Evolutionary conservation across 2,329 filamentous ascomycete species (phyloP), one percentile per base, ranked within the genome.

Genomic region (Microdochium paspali): DNA sequence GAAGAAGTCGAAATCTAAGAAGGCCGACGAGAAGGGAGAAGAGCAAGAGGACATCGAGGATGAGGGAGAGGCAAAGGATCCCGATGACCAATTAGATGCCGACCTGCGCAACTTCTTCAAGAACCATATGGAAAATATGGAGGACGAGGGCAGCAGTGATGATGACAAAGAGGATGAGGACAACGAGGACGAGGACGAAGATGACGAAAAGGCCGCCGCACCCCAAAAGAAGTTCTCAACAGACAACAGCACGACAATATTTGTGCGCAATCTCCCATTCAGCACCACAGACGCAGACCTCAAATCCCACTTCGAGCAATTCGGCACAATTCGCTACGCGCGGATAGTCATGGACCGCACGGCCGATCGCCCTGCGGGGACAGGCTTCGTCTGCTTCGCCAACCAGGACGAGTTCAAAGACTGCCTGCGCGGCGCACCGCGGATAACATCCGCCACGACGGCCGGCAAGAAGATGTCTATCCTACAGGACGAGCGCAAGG

Each of bases 221-320:
- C 50, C 62, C 59, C 65, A 42, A 56, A 61, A 67, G 35, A 59
- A 66, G 44, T 57, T 62, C 50, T 68, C 63, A 24, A 76, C 72
- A 15, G 80, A 86, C 62, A 87, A 88, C 57, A 80, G 80, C 2
- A 80, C 80, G 30, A 96, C 90, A 0, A 67, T 97, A 13, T 98
- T 98, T 68, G 78, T 98, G 57, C 88, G 93, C 54, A 98, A 98
- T 61, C 72, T 98, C 12, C 91, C 94, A 1, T 98, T 95, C 65
- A 90, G 85, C 2, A 83, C 82, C 40, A 86, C 85, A 18, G 90
- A 98, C 57, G 84, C 90, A 46, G 76, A 81, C 44, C 78, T 98
- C 42, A 85, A 90, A 61, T 76, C 83, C 45, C 91, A 96, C 63
- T 98, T 98, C 60, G 72, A 73, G n/a, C 75, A 84, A 58, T 97